A percentile compares a stretch with the other conserved stretches of the same genome.
These are phyloP conservation scores for Arxiozyma telluris DNA, from an alignment of 1,139 yeast genomes.

Conservation along the genomic window DNA sequence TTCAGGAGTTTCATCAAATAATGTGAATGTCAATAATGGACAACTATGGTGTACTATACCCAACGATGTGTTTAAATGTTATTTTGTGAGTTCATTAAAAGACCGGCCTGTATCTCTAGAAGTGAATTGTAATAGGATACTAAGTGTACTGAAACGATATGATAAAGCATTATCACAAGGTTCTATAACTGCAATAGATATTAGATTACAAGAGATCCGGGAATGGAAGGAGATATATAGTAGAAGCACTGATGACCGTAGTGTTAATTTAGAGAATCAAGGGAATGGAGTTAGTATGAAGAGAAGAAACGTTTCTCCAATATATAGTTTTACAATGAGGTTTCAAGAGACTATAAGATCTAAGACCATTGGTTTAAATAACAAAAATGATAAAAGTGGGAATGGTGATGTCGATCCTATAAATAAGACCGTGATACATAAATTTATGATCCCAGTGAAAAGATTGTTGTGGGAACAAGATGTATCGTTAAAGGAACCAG, in stretches of 20 bases:
- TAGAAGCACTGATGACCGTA: neutral
- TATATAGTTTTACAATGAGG: constrained; percentile 24
- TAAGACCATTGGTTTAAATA: constrained; percentile 3
- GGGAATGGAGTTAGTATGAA: neutral
- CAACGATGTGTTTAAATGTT: constrained; percentile 23
- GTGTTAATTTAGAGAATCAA: constrained; percentile 2
- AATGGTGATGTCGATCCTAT: constrained; percentile 5
- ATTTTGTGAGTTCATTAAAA: constrained; percentile 22
- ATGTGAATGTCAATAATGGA: constrained; percentile 14
- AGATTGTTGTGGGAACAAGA: constrained; percentile 26
- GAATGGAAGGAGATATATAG: constrained; percentile 18
- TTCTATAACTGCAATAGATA: constrained; percentile 22
- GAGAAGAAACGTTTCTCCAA: constrained; percentile 15
- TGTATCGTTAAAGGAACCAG: constrained; percentile 25
- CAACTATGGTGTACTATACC: constrained; percentile 32
- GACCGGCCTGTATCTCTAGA: constrained; percentile 29
- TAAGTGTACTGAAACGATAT: constrained; percentile 25
- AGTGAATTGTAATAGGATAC: constrained; percentile 26
- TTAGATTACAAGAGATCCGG: constrained; percentile 23
- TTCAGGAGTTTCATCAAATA: neutral
- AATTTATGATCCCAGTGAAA: constrained; percentile 27
- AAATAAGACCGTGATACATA: constrained; percentile 23
- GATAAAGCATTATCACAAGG: constrained; percentile 25
- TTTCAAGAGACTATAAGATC: constrained; percentile 23
- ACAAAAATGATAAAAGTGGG: neutral